Conservation (phyloP, 2,329 filamentous ascomycete species). For the Cladosporium austrohemisphaericum region DNA sequence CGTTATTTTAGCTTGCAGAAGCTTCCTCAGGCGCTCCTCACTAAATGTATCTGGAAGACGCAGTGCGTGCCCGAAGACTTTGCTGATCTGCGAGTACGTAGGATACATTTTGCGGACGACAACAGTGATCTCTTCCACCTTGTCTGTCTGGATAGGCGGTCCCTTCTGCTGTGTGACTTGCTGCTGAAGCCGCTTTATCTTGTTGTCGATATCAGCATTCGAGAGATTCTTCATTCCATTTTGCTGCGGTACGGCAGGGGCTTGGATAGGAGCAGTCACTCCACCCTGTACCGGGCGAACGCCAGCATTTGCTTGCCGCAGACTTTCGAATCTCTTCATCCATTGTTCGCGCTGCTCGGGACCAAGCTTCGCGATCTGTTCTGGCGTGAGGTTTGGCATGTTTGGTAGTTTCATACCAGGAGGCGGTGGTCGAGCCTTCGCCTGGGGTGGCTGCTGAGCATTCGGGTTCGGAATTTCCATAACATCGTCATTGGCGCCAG, state of each 20-base stretch:
- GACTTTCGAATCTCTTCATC: conserved; percentile 10
- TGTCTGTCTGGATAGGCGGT: conserved; percentile 24
- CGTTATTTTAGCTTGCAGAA: conserved; percentile 27
- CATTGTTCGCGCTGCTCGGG: conserved; percentile 18
- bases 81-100: conserved; percentile 24
- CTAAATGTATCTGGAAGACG: conserved; percentile 19
- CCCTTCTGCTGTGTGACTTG: conserved; percentile 29
- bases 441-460: conserved; percentile 10
- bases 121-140: conserved; percentile 19
- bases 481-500: conserved; percentile 38
- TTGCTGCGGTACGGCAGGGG: conserved; percentile 29
- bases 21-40: conserved; percentile 23
- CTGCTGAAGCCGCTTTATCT: conserved; percentile 17
- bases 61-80: conserved; percentile 23
- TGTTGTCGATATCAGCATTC: conserved; percentile 21
- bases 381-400: conserved; percentile 11
- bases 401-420: conserved; percentile 13
- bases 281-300: conserved; percentile 4
- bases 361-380: conserved; percentile 27
- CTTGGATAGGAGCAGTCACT: neutral
- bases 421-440: neutral
- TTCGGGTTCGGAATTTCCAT: conserved; percentile 37
- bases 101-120: conserved; percentile 27
- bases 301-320: conserved; percentile 10
- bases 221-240: conserved; percentile 39